A percentile compares a stretch with the other conserved stretches of the same genome.
Evolutionary conservation across 2,329 filamentous ascomycete genomes (phyloP).

Genomic region (Leptographium galeiforme): DNA sequence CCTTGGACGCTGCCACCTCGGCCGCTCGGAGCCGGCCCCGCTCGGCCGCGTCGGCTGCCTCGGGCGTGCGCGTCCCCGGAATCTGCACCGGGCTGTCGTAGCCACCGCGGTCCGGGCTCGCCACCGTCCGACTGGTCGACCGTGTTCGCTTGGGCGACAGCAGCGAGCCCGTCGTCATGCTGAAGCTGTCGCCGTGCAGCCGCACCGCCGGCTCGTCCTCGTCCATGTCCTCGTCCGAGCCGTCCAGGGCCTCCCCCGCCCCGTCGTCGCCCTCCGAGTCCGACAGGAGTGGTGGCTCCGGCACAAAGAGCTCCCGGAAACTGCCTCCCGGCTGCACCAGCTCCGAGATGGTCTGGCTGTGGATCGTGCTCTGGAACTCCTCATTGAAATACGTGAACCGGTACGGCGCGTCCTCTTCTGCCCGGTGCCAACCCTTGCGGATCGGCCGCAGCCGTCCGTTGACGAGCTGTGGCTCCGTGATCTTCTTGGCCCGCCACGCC

Average conservation of each 20-base stretch:
- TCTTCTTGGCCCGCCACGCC: conserved; percentile 73
- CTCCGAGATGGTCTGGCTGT: conserved; percentile 90
- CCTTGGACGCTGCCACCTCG: not conserved
- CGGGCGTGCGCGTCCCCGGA: not conserved
- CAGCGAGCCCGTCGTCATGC: conserved; percentile 28
- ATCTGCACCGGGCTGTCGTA: not conserved
- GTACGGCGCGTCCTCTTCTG: conserved; percentile 82
- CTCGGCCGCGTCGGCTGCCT: not conserved
- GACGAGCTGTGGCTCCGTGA: conserved; percentile 85
- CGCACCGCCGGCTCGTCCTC: conserved; percentile 2
- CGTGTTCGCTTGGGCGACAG: conserved; percentile 33
- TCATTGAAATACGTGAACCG: conserved; percentile 99
- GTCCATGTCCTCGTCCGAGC: not conserved
- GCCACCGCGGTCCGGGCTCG: not conserved
- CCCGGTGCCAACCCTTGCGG: conserved; percentile 68
- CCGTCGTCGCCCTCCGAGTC: conserved; percentile 40
- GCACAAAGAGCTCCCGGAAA: conserved; percentile 82
- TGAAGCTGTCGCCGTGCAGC: conserved; percentile 9
- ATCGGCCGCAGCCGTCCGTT: conserved; percentile 77
- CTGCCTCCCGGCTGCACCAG: conserved; percentile 72
- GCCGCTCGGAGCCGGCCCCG: not conserved
- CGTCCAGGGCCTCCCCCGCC: not conserved
- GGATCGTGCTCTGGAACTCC: conserved; percentile 88
- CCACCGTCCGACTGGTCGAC: conserved; percentile 12
- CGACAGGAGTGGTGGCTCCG: conserved; percentile 63